Percentiles rank a stretch among this genome's conserved stretches.
phyloP scores from a whole-genome alignment of 202 grass and related monocot species.

The Carex sylvatica region DNA sequence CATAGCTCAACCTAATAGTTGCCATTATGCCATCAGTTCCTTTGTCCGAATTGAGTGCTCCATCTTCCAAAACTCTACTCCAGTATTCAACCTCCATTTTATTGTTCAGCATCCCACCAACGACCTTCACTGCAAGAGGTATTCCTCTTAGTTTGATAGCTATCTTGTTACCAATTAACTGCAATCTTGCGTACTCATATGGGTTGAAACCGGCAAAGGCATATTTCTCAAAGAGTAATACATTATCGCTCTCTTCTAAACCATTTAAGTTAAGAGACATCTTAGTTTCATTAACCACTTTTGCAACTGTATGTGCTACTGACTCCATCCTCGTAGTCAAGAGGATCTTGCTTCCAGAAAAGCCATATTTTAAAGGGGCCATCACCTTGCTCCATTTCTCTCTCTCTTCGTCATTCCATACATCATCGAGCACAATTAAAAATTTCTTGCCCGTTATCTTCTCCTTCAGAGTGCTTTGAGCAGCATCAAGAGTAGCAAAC shows the following conservation, averaged over 20 bases:
- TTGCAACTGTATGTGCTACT: conserved; percentile 9
- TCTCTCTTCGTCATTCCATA: conserved; percentile 18
- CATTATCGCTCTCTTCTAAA: not conserved
- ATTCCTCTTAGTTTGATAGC: conserved; percentile 3
- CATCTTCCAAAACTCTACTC: not conserved
- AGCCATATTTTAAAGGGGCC: conserved; percentile 2
- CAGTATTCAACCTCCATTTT: not conserved
- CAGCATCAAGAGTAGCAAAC: not conserved
- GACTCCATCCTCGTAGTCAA: conserved; percentile 28
- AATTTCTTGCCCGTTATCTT: not conserved
- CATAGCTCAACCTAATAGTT: conserved; percentile 36
- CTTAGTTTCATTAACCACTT: not conserved
- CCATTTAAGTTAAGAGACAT: not conserved
- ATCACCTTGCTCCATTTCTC: not conserved
- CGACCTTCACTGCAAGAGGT: conserved; percentile 13
- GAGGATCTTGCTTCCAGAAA: conserved; percentile 23
- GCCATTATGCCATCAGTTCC: conserved; percentile 8
- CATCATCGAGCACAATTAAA: conserved; percentile 40
- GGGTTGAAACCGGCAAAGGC: not conserved
- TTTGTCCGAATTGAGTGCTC: conserved; percentile 25
- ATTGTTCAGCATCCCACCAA: conserved; percentile 13
- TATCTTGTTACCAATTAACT: conserved; percentile 3
- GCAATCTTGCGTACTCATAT: not conserved
- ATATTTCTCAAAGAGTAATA: conserved; percentile 19
- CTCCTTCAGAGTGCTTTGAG: not conserved